Percentiles rank a stretch among this genome's conserved stretches.
Evolutionary conservation across 192 early-diverging fungal species (phyloP).

Genomic region (Gamsiella multidivaricata): DNA sequence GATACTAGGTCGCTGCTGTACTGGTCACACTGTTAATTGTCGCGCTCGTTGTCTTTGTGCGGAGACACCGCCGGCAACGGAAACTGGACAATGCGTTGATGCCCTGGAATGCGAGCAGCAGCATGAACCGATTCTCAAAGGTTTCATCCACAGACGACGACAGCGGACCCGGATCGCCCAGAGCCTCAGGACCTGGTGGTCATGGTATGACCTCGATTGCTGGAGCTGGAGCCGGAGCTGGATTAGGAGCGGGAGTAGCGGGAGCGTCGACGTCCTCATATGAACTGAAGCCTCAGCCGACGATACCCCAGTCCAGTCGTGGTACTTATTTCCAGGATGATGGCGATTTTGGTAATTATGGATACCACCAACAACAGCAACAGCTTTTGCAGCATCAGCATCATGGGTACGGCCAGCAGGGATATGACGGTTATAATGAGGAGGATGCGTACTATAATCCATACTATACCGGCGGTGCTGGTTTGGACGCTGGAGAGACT

Average conservation of each 20-base stretch:
- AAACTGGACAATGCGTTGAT: slow-evolving; percentile 29
- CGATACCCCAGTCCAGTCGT: not conserved
- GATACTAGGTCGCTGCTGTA: slow-evolving; percentile 22
- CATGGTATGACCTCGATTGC: slow-evolving; percentile 5
- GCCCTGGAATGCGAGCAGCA: slow-evolving; percentile 29
- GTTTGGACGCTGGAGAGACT: not conserved
- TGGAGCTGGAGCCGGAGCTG: slow-evolving; percentile 6
- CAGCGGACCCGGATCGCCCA: not conserved
- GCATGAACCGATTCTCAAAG: slow-evolving; percentile 21
- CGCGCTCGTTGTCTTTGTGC: slow-evolving; percentile 11
- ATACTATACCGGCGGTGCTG: slow-evolving; percentile 30
- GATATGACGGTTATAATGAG: slow-evolving; percentile 11
- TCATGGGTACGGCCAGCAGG: slow-evolving; percentile 16
- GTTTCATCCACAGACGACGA: slow-evolving; percentile 34
- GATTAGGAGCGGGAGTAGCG: not conserved
- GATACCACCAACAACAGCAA: slow-evolving; percentile 33
- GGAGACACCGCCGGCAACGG: slow-evolving; percentile 21
- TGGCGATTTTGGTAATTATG: slow-evolving; percentile 26
- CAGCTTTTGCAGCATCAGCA: slow-evolving; percentile 13
- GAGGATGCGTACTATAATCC: slow-evolving; percentile 43
- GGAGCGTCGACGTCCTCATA: not conserved
- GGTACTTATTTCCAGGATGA: slow-evolving; percentile 18
- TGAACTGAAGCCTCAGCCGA: slow-evolving; percentile 5
- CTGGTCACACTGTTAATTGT: slow-evolving; percentile 19
- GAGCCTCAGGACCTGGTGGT: not conserved